These are phyloP conservation scores for Cryptosporidium xiaoi DNA, from an alignment of 169 alveolate genomes.

Conservation along the genomic window DNA sequence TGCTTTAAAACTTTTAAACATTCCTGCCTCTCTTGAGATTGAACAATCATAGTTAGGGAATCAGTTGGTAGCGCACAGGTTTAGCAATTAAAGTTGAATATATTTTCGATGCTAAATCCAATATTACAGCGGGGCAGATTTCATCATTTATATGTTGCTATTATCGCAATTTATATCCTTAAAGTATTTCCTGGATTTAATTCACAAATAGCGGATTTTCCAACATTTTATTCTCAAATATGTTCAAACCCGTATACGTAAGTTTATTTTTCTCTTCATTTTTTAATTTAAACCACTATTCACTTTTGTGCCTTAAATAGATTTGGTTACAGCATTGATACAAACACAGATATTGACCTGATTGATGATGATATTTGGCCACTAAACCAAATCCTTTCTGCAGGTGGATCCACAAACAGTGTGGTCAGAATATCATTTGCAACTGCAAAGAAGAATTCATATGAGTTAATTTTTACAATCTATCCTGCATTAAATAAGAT, in stretches of 20 bases:
- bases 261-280: neutral
- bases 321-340: conserved; percentile 7
- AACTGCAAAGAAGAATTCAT: conserved; percentile 55
- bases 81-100: too few species aligned
- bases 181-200: neutral
- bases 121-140: too few species aligned
- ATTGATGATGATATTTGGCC: conserved; percentile 74
- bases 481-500: neutral
- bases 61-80: too few species aligned
- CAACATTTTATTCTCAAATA: neutral
- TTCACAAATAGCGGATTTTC: conserved; percentile 52
- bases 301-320: neutral
- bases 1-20: too few species aligned
- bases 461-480: conserved; percentile 29
- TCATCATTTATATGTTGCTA: too few species aligned
- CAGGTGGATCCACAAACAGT: conserved; percentile 22
- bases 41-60: too few species aligned
- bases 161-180: too few species aligned
- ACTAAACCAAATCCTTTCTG: conserved; percentile 57
- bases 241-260: conserved; percentile 65
- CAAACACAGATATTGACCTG: neutral
- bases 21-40: too few species aligned
- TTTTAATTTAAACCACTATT: neutral
- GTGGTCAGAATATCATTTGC: conserved; percentile 33
- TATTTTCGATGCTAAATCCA: too few species aligned